Evolutionary conservation across 805 yeast species (phyloP).

Genomic region (Lipomyces kockii): DNA sequence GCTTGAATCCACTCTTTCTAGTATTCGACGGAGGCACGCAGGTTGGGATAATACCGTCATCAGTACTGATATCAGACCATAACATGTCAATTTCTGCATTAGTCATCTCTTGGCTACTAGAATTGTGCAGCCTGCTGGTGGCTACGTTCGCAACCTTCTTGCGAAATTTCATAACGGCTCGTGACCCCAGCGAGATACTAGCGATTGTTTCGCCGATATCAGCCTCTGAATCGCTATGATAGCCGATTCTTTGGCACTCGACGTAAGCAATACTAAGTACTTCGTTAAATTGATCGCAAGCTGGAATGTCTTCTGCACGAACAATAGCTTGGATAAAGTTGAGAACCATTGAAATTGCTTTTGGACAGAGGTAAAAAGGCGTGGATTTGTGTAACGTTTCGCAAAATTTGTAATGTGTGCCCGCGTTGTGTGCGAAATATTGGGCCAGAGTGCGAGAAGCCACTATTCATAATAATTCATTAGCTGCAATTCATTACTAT

Average conservation of each 20-base stretch:
- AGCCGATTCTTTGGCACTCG: conserved; percentile 1
- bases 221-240: conserved; percentile 11
- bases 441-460: conserved; percentile 2
- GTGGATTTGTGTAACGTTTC: neutral
- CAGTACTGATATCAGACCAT: neutral
- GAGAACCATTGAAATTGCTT: conserved; percentile 3
- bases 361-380: conserved; percentile 3
- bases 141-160: neutral
- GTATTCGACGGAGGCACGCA: neutral
- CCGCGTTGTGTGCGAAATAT: conserved; percentile 10
- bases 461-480: neutral
- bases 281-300: conserved; percentile 7
- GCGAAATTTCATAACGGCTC: conserved; percentile 8
- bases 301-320: neutral
- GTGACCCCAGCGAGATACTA: conserved; percentile 11
- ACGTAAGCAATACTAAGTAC: conserved; percentile 9
- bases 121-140: neutral
- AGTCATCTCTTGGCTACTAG: neutral
- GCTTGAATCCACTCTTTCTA: neutral
- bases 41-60: neutral
- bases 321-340: neutral
- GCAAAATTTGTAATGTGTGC: neutral
- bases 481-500: neutral
- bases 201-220: conserved; percentile 11
- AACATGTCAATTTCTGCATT: neutral